A percentile compares a stretch with the other conserved stretches of the same genome.
These are phyloP conservation scores for Globisporangium orthogonon DNA, from an alignment of 352 stramenopile genomes.

Conservation along the genomic window DNA sequence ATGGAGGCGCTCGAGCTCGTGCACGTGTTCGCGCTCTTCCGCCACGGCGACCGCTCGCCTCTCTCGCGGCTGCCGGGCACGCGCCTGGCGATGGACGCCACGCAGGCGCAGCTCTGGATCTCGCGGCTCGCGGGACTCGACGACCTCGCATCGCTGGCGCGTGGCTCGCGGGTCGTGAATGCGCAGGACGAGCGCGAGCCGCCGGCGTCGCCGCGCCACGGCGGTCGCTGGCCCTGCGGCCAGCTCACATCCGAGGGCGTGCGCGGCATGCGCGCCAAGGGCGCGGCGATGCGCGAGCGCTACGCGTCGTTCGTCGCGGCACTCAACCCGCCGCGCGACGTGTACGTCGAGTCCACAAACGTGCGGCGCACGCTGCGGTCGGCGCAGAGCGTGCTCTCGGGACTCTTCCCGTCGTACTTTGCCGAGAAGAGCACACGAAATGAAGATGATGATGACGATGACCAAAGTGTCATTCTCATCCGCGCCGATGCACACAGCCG, in stretches of 20 bases:
- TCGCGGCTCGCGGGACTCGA: conserved; percentile 34
- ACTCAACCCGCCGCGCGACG: conserved; percentile 25
- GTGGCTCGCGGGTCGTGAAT: conserved; percentile 30
- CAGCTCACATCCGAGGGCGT: conserved; percentile 69
- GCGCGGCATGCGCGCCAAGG: conserved; percentile 53
- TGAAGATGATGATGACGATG: conserved; percentile 3
- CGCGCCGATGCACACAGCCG: conserved; percentile 42
- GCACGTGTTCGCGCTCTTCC: conserved; percentile 71
- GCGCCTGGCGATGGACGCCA: conserved; percentile 33
- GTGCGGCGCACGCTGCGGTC: conserved; percentile 68
- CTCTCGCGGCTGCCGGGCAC: conserved; percentile 48
- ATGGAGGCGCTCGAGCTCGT: conserved; percentile 27
- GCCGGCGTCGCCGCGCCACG: conserved; percentile 39
- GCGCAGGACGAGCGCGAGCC: conserved; percentile 13
- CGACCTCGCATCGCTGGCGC: conserved; percentile 39
- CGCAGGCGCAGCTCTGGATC: conserved; percentile 61
- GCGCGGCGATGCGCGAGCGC: conserved; percentile 26
- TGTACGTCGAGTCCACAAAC: conserved; percentile 78
- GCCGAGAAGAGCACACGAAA: conserved; percentile 11
- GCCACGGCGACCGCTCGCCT: conserved; percentile 72
- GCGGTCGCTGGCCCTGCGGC: conserved; percentile 62
- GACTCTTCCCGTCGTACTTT: conserved; percentile 59
- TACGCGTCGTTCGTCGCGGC: conserved; percentile 36
- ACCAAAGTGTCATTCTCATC: conserved; percentile 21
- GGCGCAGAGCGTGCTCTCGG: conserved; percentile 56